Conservation (phyloP, 331 rosid species). For the Ulmus americana region DNA sequence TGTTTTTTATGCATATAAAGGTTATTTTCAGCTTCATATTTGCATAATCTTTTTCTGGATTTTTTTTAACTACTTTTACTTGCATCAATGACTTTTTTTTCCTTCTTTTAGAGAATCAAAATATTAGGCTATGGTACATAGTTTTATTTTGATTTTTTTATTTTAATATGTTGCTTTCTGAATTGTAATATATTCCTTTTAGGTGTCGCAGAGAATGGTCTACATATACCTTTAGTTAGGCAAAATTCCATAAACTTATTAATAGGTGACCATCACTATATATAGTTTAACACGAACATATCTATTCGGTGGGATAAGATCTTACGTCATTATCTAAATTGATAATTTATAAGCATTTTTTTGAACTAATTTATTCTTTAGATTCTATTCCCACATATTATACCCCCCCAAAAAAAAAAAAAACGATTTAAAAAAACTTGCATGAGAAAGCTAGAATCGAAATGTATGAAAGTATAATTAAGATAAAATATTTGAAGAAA, state of each 20-base stretch:
- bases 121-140: background rate
- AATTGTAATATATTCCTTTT: too few relatives aligned
- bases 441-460: too few relatives aligned
- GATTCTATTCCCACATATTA: too few relatives aligned
- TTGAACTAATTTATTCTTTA: too few relatives aligned
- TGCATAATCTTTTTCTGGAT: constrained; percentile 24
- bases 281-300: background rate
- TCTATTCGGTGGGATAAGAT: too few relatives aligned
- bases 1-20: background rate
- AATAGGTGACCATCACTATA: constrained; percentile 19
- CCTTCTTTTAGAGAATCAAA: background rate
- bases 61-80: constrained; percentile 13
- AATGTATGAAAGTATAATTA: too few relatives aligned
- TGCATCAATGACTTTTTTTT: constrained; percentile 1
- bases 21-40: constrained; percentile 6
- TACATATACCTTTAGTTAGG: constrained; percentile 42
- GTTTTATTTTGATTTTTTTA: background rate
- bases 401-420: too few relatives aligned
- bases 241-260: constrained; percentile 28
- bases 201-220: constrained; percentile 4
- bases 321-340: too few relatives aligned
- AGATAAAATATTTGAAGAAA: too few relatives aligned
- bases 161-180: background rate
- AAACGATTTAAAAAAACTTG: too few relatives aligned
- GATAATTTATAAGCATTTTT: too few relatives aligned